Conservation (phyloP, 441 rosid species). For the Syzygium malaccense region DNA sequence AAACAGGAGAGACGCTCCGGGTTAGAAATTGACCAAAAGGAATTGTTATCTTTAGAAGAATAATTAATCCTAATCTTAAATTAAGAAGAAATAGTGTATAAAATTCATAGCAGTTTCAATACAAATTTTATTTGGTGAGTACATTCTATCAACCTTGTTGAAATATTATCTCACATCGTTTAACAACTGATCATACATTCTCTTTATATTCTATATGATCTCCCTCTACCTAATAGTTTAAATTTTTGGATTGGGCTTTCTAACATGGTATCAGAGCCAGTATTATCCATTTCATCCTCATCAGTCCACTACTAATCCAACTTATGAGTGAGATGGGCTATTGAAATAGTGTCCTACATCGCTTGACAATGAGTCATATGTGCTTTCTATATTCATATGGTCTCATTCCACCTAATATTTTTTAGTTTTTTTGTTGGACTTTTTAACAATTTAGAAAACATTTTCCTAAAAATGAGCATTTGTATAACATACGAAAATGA, state of each 20-base stretch:
- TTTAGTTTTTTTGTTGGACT: not conserved
- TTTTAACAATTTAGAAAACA: not conserved
- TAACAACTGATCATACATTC: not conserved
- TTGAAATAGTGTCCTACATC: not conserved
- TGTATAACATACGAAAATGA: not conserved
- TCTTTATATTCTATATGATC: not conserved
- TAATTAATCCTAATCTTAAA: not conserved
- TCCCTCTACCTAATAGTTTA: not conserved
- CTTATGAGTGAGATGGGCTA: not conserved
- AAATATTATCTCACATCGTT: not conserved
- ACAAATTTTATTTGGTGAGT: not conserved
- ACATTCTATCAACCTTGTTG: not conserved
- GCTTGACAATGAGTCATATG: not conserved
- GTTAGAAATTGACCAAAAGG: not conserved
- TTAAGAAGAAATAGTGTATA: not conserved
- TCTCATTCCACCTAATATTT: not conserved
- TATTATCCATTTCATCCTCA: not conserved
- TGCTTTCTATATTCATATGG: not conserved
- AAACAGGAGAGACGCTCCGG: not conserved
- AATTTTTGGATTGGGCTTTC: not conserved
- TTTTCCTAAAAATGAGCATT: not conserved
- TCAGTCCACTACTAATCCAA: not conserved
- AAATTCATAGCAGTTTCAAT: not conserved
- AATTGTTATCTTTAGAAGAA: not conserved
- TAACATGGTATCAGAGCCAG: not conserved